Conservation (phyloP, 2,329 filamentous ascomycete genomes). For the Colletotrichum noveboracense region DNA sequence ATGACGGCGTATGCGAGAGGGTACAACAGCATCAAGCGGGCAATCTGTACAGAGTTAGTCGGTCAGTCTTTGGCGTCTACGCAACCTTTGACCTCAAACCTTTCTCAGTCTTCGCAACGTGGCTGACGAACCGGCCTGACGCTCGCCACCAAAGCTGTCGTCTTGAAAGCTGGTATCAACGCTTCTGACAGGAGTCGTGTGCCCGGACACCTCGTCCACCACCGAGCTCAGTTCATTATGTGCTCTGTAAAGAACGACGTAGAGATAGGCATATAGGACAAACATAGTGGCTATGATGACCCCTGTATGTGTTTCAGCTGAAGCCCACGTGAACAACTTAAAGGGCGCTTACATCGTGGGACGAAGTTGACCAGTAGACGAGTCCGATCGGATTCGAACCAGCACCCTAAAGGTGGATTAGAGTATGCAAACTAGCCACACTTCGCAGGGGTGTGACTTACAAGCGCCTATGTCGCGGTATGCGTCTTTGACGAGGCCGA, state of each 20-base stretch:
- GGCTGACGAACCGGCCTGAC: neutral
- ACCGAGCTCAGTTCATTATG: slow-evolving; percentile 37
- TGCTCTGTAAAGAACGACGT: slow-evolving; percentile 42
- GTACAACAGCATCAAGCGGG: slow-evolving; percentile 46
- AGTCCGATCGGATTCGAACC: slow-evolving; percentile 43
- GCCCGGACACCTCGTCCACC: slow-evolving; percentile 26
- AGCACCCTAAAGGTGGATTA: slow-evolving; percentile 34
- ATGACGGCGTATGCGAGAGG: slow-evolving; percentile 45
- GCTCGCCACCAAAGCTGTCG: neutral
- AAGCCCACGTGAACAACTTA: neutral
- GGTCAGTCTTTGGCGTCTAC: neutral
- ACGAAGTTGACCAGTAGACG: slow-evolving; percentile 46
- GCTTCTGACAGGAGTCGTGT: neutral
- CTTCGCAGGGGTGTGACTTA: neutral
- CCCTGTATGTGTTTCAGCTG: slow-evolving; percentile 20
- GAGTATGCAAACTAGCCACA: neutral
- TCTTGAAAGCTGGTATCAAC: neutral
- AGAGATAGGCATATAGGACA: slow-evolving; percentile 41
- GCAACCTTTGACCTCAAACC: slow-evolving; percentile 8
- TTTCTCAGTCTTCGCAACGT: slow-evolving; percentile 26
- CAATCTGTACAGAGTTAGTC: slow-evolving; percentile 30
- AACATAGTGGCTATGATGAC: slow-evolving; percentile 43
- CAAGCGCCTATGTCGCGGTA: slow-evolving; percentile 39
- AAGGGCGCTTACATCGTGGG: slow-evolving; percentile 33
- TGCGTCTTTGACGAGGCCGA: slow-evolving; percentile 32